Percentiles rank a stretch among this genome's conserved stretches.
These are phyloP conservation scores for Wallacemonas sp. DNA, from an alignment of 208 protist genomes.

Conservation along the genomic window DNA sequence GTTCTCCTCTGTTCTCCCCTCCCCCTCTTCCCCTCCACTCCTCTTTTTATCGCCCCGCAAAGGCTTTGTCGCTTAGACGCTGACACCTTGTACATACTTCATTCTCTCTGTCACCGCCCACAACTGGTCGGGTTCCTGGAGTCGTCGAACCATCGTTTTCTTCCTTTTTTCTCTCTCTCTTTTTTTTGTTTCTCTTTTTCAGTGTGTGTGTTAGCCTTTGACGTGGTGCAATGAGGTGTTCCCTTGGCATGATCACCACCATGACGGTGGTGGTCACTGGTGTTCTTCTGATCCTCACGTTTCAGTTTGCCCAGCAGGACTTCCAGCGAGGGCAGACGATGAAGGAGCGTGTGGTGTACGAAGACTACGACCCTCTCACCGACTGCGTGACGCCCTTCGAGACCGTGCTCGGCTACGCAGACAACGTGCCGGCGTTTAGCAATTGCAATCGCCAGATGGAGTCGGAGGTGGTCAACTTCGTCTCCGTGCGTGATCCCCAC, in stretches of 20 bases:
- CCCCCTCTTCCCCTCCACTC: neutral
- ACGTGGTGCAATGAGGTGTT: slow-evolving; percentile 12
- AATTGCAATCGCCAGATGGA: slow-evolving; percentile 52
- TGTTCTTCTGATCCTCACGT: neutral
- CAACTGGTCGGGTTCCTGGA: too few relatives aligned
- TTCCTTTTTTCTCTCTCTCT: neutral
- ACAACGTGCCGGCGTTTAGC: slow-evolving; percentile 59
- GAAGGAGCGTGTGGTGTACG: slow-evolving; percentile 13
- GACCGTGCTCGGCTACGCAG: slow-evolving; percentile 48
- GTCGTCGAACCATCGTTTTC: too few relatives aligned
- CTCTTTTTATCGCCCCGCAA: too few relatives aligned
- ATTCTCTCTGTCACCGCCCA: too few relatives aligned
- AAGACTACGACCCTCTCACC: slow-evolving; percentile 33
- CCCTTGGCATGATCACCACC: slow-evolving; percentile 3
- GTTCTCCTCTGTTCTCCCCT: neutral
- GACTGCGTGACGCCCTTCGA: slow-evolving; percentile 53
- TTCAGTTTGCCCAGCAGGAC: slow-evolving; percentile 6
- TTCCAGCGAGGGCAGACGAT: slow-evolving; percentile 14
- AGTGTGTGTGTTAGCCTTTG: neutral
- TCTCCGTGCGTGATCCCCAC: slow-evolving; percentile 36
- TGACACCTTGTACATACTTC: slow-evolving; percentile 6
- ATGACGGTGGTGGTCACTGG: slow-evolving; percentile 1
- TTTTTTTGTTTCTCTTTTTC: slow-evolving; percentile 3
- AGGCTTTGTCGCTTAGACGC: too few relatives aligned
- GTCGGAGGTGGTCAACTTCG: slow-evolving; percentile 30